phyloP scores from a whole-genome alignment of 352 stramenopile species.

The Pythium oligandrum region DNA sequence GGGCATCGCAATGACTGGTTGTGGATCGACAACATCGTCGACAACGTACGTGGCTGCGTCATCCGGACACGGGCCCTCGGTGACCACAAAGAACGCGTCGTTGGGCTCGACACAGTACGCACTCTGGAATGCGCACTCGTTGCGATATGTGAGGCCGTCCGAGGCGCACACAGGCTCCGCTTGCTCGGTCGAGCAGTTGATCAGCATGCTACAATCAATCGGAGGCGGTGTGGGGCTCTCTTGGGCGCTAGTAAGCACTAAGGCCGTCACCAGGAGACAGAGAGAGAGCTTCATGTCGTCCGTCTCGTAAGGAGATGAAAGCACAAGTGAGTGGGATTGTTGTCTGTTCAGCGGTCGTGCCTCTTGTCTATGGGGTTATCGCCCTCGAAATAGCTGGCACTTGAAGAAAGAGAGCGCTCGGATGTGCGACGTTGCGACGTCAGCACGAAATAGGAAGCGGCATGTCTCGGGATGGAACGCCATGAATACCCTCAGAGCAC shows the following conservation, averaged over 20 bases:
- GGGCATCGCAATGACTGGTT: not conserved
- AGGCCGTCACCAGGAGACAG: conserved; percentile 2
- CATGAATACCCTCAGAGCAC: too few relatives aligned
- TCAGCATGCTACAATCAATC: conserved; percentile 6
- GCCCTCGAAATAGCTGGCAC: too few relatives aligned
- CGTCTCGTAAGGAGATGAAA: too few relatives aligned
- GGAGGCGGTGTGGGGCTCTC: not conserved
- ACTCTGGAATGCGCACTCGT: conserved; percentile 13
- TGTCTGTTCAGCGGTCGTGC: too few relatives aligned
- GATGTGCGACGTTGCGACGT: too few relatives aligned
- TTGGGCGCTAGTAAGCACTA: not conserved
- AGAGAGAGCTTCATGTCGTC: conserved; percentile 9
- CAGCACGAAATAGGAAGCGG: too few relatives aligned
- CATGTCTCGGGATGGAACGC: too few relatives aligned
- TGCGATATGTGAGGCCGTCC: conserved; percentile 2
- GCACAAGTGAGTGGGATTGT: too few relatives aligned
- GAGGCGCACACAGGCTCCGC: conserved; percentile 10
- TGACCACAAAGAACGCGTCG: conserved; percentile 5
- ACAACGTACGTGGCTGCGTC: conserved; percentile 2
- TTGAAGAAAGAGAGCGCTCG: too few relatives aligned
- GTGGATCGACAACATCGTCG: conserved; percentile 7
- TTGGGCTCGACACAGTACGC: conserved; percentile 11
- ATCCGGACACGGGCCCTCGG: conserved; percentile 4
- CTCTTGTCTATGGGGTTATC: too few relatives aligned
- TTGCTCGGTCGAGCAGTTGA: conserved; percentile 1